phyloP scores from a whole-genome alignment of 345 rosid genomes.

The Pistacia atlantica region DNA sequence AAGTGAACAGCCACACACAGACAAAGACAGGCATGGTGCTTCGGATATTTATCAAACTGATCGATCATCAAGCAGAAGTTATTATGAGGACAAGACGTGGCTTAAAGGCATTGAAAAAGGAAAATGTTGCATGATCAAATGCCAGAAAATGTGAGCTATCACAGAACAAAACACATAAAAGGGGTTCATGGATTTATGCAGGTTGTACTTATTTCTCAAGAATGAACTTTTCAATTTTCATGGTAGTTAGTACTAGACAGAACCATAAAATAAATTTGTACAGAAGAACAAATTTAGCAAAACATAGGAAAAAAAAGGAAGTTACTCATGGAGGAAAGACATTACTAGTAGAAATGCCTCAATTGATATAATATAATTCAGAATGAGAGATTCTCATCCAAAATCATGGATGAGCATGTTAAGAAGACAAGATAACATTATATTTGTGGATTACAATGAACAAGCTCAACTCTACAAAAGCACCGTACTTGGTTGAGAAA shows the following conservation, averaged over 20 bases:
- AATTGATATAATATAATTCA: background rate
- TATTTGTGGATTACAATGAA: background rate
- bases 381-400: background rate
- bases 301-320: background rate
- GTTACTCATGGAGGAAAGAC: background rate
- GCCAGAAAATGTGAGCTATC: background rate
- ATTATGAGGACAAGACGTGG: background rate
- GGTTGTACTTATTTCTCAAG: background rate
- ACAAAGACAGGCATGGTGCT: background rate
- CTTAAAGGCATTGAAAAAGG: background rate
- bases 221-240: background rate
- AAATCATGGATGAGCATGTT: background rate
- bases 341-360: background rate
- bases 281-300: background rate
- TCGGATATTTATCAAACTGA: background rate
- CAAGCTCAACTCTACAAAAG: background rate
- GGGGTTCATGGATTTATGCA: background rate
- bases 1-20: background rate
- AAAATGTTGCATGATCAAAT: background rate
- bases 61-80: background rate
- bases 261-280: background rate
- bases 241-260: background rate
- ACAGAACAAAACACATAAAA: background rate
- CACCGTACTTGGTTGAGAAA: background rate
- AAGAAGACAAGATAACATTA: background rate